Evolutionary conservation across 2,329 filamentous ascomycete species (phyloP), one percentile per base, ranked within the genome.

Genomic region (Huntiella savannae): DNA sequence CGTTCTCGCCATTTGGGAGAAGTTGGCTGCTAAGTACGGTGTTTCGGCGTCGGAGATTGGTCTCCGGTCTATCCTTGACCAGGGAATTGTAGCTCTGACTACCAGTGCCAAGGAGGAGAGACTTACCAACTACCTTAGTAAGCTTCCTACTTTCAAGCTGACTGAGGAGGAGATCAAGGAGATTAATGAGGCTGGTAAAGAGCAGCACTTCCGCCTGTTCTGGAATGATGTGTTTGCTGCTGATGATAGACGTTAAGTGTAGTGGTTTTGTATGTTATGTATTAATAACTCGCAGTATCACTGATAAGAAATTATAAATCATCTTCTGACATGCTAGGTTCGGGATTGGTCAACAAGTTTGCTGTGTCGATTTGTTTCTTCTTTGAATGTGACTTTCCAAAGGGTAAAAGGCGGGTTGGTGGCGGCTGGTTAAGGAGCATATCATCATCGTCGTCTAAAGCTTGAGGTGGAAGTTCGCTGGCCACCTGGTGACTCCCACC

Each of bases 151-250:
- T 39, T 77, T 80, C 55, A 71, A 73, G 62, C 61, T 82, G 52
- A 75, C 72, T 8, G 62, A 67, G 0, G 63, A 67, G 46, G 77
- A 81, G 58, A 61, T 80, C 10, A 58, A 67, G 40, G 65, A 70
- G 45, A 74, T 82, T 50, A 56, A 65, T 0, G 63, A 69, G 53
- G 54, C 68, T 33, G 78, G 78, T 1, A 62, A 62, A 52, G 56
- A 74, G 63, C 77, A 77, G 61, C 72, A 81, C 57, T 75, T 62
- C 54, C 66, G 77, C 32, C 69, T 60, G 0, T 81, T 74, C 56
- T 81, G 73, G 73, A 60, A 52, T 2, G 52, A 67, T 12, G 64
- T 63, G 49, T 77, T 75, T 57, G 66, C 57, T 7, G 58, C 58
- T 1, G 64, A 73, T 49, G 76, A 80, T 54, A 57, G 59, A 49